Percentiles rank a stretch among this genome's conserved stretches.
These are phyloP conservation scores for Podaxis sp. DNA, from an alignment of 768 basidiomycete genomes.

Conservation along the genomic window DNA sequence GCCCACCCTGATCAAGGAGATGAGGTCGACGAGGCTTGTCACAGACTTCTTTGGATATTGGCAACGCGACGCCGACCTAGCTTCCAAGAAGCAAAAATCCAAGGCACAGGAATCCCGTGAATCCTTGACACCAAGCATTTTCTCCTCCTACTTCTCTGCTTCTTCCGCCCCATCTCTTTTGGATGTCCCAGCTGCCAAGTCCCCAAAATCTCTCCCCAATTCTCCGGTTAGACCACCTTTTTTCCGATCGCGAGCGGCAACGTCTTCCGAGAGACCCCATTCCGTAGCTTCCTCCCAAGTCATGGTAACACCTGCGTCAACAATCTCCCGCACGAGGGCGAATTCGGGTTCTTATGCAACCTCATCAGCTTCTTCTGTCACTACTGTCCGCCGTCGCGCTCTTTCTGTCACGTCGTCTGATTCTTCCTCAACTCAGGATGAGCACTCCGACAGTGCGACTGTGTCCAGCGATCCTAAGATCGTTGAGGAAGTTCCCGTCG, in stretches of 20 bases:
- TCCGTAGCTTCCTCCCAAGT: slow-evolving; percentile 17
- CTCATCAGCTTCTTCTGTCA: slow-evolving; percentile 1
- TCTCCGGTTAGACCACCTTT: slow-evolving; percentile 14
- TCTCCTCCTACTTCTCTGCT: slow-evolving; percentile 57
- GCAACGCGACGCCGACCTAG: slow-evolving; percentile 65
- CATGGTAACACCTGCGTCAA: slow-evolving; percentile 10
- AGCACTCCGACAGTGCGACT: slow-evolving; percentile 27
- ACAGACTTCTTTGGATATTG: slow-evolving; percentile 80
- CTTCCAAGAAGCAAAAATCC: slow-evolving; percentile 32
- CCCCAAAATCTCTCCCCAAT: slow-evolving; percentile 17
- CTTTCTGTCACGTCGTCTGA: slow-evolving; percentile 38
- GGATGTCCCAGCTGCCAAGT: slow-evolving; percentile 10
- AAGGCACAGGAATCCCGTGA: slow-evolving; percentile 25
- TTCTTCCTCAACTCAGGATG: slow-evolving; percentile 36
- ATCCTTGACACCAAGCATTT: slow-evolving; percentile 50
- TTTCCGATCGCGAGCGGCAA: slow-evolving; percentile 1
- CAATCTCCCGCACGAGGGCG: not conserved
- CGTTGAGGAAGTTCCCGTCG: slow-evolving; percentile 33
- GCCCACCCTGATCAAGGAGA: slow-evolving; percentile 62
- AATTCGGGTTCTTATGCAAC: not conserved
- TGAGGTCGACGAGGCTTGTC: slow-evolving; percentile 51
- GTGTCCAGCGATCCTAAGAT: slow-evolving; percentile 27
- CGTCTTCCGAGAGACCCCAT: slow-evolving; percentile 4
- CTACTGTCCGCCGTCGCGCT: slow-evolving; percentile 27
- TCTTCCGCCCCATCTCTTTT: slow-evolving; percentile 27